Conservation (phyloP, 345 rosid species). For the sweet orange (Citrus sinensis) region DVS_A1.0 CM039164.1:27240501-27241000, state of each 20-base stretch:
- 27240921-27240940: not conserved
- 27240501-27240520: slow-evolving; percentile 23
- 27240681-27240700: not conserved
- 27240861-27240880: slow-evolving; percentile 95
- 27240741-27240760: slow-evolving; percentile 77
- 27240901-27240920: slow-evolving; percentile 82
- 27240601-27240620: slow-evolving; percentile 74
- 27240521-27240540: slow-evolving; percentile 53
- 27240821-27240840: slow-evolving; percentile 91
- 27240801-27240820: slow-evolving; percentile 98
- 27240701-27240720: not conserved
- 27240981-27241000: slow-evolving; percentile 23
- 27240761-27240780: slow-evolving; percentile 85
- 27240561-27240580: slow-evolving; percentile 66
- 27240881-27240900: slow-evolving; percentile 96
- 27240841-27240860: slow-evolving; percentile 74
- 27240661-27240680: not conserved
- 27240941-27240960: not conserved
- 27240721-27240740: slow-evolving; percentile 38
- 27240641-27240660: slow-evolving; percentile 31
- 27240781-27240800: slow-evolving; percentile 95
- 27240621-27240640: slow-evolving; percentile 93
- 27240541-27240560: slow-evolving; percentile 71
- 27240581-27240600: slow-evolving; percentile 70
- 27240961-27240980: not conserved